These are phyloP conservation scores for Phytophthora vignae DNA, from an alignment of 352 stramenopile species.

Conservation along the genomic window DNA sequence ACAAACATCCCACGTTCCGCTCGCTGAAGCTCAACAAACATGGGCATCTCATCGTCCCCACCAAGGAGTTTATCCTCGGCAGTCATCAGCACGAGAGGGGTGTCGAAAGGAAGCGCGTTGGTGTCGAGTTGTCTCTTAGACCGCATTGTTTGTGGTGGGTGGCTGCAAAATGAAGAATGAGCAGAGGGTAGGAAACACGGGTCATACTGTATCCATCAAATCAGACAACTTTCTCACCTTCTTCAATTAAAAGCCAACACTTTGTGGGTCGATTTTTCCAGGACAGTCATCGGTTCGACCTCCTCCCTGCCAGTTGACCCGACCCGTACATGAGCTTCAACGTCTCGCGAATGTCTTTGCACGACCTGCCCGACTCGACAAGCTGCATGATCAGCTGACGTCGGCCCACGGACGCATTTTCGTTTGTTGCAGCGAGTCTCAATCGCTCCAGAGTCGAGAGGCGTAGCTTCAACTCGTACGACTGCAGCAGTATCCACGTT, in stretches of 20 bases:
- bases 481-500: slow-evolving; percentile 4
- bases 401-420: slow-evolving; percentile 8
- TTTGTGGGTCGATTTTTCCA: no score
- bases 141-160: neutral
- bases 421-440: slow-evolving; percentile 4
- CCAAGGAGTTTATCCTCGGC: neutral
- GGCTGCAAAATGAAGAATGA: neutral
- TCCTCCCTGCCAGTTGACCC: no score
- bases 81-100: neutral
- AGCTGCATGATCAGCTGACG: no score
- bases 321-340: no score
- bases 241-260: no score
- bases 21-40: neutral
- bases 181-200: neutral
- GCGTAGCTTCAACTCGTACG: no score
- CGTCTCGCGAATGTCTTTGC: no score
- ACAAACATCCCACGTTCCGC: neutral
- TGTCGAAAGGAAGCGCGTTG: neutral
- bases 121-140: neutral
- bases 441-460: neutral
- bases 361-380: no score
- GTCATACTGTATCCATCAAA: neutral
- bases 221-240: neutral
- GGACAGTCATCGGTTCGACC: no score
- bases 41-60: neutral